Evolutionary conservation across 306 rosid species (phyloP), one percentile per base, ranked within the genome.

Genomic region (Arachis stenosperma): DNA sequence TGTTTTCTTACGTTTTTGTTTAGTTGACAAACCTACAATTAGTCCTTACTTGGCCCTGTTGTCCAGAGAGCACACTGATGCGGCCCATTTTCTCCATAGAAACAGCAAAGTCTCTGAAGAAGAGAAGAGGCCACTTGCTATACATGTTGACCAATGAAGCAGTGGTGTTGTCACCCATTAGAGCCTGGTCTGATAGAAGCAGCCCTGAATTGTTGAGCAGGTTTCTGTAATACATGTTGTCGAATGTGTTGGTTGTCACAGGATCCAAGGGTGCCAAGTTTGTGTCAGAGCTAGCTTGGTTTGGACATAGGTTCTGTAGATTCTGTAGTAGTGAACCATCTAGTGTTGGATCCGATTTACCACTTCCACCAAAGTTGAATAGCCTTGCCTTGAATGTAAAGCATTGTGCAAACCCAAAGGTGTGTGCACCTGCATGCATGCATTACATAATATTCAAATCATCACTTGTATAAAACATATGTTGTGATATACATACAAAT

Each of bases 401-500:
- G 75, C 99, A 94, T 50, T 86, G 97, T 39, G 99, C 95, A 70
- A 94, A 89, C 1, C 97, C 97, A 56, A 91, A 81, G 1, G 96
- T 91, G 80, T 94, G 96, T 0, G 91, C 95, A 40, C 96, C 97
- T 90, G 78, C 75, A 61, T 33, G 37, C 37, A 33, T 22, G 27
- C 27, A 22, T 22, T 22, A 22, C 27, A 22, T 22, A 22, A 22
- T 22, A 22, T 22, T 22, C 27, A 22, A 22, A 22, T 22, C 1
- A 1, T 22, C 27, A 22, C 27, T 22, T 22, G 1, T 22, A 22
- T 22, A 22, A 1, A 22, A 22, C 27, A 22, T 22, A 22, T 22
- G 27, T 22, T 22, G 27, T 22, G 27, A 22, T 22, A 22, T 22
- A 22, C 1, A 22, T 22, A 22, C 27, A 22, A 22, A 22, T 22